Percentiles rank a stretch among this genome's conserved stretches.
Evolutionary conservation across 2,329 filamentous ascomycete genomes (phyloP).

Genomic region (Fusarium abutilonis): DNA sequence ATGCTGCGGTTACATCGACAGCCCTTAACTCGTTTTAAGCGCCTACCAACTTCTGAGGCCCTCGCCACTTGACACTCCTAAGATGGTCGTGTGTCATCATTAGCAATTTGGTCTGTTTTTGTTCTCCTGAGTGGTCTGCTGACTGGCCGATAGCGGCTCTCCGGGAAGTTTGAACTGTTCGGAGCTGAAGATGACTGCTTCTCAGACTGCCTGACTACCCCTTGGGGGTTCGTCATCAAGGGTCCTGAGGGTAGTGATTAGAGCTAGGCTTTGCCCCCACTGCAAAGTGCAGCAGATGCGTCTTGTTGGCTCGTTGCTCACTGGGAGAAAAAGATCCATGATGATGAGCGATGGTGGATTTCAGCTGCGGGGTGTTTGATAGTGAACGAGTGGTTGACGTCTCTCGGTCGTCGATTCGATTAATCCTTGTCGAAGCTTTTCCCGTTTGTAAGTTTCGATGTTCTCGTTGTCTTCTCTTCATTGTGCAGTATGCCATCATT

Average conservation of each 20-base stretch:
- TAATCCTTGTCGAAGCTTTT: neutral
- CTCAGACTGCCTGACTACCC: neutral
- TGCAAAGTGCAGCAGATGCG: constrained; percentile 14
- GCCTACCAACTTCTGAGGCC: constrained; percentile 30
- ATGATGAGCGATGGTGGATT: constrained; percentile 29
- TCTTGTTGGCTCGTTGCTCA: constrained; percentile 17
- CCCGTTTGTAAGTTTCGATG: constrained; percentile 26
- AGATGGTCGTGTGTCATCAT: constrained; percentile 17
- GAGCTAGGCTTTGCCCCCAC: constrained; percentile 27
- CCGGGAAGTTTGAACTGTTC: neutral
- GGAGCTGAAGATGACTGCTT: neutral
- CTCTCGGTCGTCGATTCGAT: constrained; percentile 21
- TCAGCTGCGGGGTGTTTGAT: constrained; percentile 34
- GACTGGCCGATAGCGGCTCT: constrained; percentile 17
- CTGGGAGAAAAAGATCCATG: constrained; percentile 29
- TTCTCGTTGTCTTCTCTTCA: constrained; percentile 6
- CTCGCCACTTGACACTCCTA: constrained; percentile 28
- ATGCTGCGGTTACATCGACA: constrained; percentile 19
- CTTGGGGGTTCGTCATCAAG: constrained; percentile 19
- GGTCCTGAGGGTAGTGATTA: constrained; percentile 14
- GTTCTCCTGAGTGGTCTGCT: constrained; percentile 14
- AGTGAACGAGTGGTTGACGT: constrained; percentile 17
- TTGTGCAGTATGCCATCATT: constrained; percentile 4
- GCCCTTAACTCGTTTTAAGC: constrained; percentile 13
- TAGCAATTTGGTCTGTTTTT: constrained; percentile 10